Evolutionary conservation across 257 asterid species (phyloP).

Genomic region (Jaltomata sinuosa): DNA sequence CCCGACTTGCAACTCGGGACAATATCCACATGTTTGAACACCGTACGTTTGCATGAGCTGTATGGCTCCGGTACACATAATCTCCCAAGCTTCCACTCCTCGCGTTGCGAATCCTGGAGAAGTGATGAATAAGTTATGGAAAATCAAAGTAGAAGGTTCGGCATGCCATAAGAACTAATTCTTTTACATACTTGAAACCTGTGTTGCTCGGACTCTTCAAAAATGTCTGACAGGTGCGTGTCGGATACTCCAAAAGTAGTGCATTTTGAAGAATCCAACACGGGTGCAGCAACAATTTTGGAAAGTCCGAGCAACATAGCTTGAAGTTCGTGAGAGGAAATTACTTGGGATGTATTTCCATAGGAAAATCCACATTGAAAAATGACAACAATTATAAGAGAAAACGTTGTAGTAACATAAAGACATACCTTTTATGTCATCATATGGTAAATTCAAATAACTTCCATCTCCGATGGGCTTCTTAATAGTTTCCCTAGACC

Average conservation of each 20-base stretch:
- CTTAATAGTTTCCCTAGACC: slow-evolving; percentile 32
- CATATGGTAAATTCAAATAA: slow-evolving; percentile 11
- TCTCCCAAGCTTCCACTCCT: slow-evolving; percentile 53
- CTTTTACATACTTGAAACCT: neutral
- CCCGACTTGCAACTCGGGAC: slow-evolving; percentile 73
- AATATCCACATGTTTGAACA: slow-evolving; percentile 61
- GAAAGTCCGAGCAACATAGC: neutral
- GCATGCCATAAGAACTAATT: neutral
- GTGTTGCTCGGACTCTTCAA: neutral
- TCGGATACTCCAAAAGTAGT: neutral
- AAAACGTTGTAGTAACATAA: neutral
- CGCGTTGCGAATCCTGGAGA: slow-evolving; percentile 33
- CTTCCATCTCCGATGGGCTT: slow-evolving; percentile 5
- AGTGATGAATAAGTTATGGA: neutral
- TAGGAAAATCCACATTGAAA: neutral
- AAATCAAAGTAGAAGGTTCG: neutral
- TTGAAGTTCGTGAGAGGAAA: neutral
- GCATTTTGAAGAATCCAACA: neutral
- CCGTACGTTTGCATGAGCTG: slow-evolving; percentile 42
- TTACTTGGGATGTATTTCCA: neutral
- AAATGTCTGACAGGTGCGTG: neutral
- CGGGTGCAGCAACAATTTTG: neutral
- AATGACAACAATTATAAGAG: neutral
- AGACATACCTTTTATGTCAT: slow-evolving; percentile 37
- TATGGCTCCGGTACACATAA: slow-evolving; percentile 26